These are phyloP conservation scores for Coniochaeta sp. DNA, from an alignment of 2,329 filamentous ascomycete genomes.

Conservation along the genomic window DNA sequence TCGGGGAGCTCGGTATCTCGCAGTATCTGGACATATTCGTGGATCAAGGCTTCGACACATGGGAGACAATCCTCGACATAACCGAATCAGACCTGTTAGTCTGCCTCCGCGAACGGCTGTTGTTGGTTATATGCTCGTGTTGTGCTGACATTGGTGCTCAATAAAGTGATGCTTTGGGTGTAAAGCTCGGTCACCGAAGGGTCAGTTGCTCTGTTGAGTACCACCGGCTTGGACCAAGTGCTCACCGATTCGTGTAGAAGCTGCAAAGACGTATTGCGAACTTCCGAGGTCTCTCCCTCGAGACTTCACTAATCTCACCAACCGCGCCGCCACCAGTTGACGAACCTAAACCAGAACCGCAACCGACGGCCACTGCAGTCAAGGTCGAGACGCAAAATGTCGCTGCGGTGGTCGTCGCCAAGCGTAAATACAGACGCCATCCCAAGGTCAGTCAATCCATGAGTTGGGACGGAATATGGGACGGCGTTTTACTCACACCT, in stretches of 20 bases:
- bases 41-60: slow-evolving; percentile 76
- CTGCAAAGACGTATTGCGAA: slow-evolving; percentile 78
- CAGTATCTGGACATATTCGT: slow-evolving; percentile 69
- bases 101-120: not conserved
- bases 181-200: slow-evolving; percentile 75
- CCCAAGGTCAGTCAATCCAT: slow-evolving; percentile 51
- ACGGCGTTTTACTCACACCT: not conserved
- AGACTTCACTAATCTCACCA: slow-evolving; percentile 41
- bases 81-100: slow-evolving; percentile 75
- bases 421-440: slow-evolving; percentile 72
- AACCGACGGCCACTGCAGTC: slow-evolving; percentile 30
- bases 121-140: slow-evolving; percentile 9
- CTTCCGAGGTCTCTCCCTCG: slow-evolving; percentile 54
- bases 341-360: slow-evolving; percentile 46
- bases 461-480: not conserved
- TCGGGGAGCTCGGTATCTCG: slow-evolving; percentile 69
- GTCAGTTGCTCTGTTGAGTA: slow-evolving; percentile 37
- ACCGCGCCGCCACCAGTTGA: slow-evolving; percentile 42
- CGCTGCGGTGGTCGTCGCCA: slow-evolving; percentile 37
- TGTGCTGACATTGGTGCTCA: slow-evolving; percentile 8
- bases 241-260: slow-evolving; percentile 45
- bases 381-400: slow-evolving; percentile 37
- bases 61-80: slow-evolving; percentile 78
- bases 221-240: not conserved
- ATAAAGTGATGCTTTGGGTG: slow-evolving; percentile 61